Percentiles rank a stretch among this genome's conserved stretches.
Evolutionary conservation across 768 basidiomycete genomes (phyloP).

Genomic region (Serendipita vermifera): DNA sequence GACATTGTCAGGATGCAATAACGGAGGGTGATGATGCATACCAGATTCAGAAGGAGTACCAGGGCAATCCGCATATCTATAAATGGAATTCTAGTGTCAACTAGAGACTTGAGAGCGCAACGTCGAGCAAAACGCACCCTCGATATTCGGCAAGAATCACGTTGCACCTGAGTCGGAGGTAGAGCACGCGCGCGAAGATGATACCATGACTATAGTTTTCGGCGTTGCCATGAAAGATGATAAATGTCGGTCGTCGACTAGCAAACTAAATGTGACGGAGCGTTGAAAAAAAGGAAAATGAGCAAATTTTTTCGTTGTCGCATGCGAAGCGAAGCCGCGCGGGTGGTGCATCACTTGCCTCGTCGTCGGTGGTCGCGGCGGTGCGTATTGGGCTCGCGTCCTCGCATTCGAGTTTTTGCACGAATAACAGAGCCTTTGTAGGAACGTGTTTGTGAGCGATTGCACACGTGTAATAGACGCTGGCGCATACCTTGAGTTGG

Average conservation of each 20-base stretch:
- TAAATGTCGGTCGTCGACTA: slow-evolving; percentile 24
- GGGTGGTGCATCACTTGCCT: background rate
- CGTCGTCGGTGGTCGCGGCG: background rate
- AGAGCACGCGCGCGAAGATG: slow-evolving; percentile 29
- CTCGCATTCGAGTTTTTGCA: slow-evolving; percentile 14
- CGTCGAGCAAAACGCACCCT: slow-evolving; percentile 17
- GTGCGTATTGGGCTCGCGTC: background rate
- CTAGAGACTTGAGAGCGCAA: background rate
- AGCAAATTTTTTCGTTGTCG: too few relatives aligned
- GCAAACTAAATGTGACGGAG: background rate
- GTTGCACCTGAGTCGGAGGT: slow-evolving; percentile 26
- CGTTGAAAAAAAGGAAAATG: background rate
- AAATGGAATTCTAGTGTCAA: background rate
- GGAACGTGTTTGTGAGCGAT: background rate
- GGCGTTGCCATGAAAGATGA: slow-evolving; percentile 33
- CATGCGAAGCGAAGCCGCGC: background rate
- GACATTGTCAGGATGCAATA: too few relatives aligned
- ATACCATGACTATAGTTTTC: slow-evolving; percentile 28
- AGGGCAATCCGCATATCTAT: slow-evolving; percentile 27
- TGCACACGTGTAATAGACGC: slow-evolving; percentile 15
- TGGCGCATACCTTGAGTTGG: slow-evolving; percentile 29
- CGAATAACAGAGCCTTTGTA: background rate
- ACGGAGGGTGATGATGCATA: slow-evolving; percentile 11
- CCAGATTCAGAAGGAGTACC: slow-evolving; percentile 27
- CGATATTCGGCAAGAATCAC: slow-evolving; percentile 32